Evolutionary conservation across 139 green algal species (phyloP).

Genomic region (Gonium pectorale): DNA sequence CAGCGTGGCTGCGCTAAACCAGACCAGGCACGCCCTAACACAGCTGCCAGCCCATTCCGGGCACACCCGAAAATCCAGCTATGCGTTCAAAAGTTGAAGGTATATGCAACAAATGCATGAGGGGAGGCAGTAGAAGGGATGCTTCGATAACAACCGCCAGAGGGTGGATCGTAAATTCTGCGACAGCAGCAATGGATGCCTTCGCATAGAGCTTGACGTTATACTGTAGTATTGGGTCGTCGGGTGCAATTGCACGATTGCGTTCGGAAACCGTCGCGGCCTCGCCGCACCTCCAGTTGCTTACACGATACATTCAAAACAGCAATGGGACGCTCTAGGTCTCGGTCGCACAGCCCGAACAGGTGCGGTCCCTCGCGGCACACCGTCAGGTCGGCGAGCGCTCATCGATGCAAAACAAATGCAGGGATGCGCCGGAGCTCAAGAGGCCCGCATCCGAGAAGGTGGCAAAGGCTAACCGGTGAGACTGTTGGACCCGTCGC

Average conservation of each 20-base stretch:
- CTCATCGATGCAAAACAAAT: neutral
- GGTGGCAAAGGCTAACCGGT: conserved; percentile 15
- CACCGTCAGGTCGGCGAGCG: neutral
- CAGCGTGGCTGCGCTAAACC: too few species aligned
- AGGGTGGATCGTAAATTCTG: neutral
- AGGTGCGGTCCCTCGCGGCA: neutral
- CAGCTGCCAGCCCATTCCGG: neutral
- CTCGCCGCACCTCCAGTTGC: too few species aligned
- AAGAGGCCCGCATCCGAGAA: conserved; percentile 6
- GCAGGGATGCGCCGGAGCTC: too few species aligned
- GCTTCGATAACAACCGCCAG: neutral
- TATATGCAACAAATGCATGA: neutral
- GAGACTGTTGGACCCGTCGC: too few species aligned
- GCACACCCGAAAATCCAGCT: neutral
- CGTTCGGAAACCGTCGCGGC: neutral
- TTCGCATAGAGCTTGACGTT: neutral
- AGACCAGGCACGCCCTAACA: too few species aligned
- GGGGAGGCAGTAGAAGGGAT: neutral
- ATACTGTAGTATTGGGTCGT: neutral
- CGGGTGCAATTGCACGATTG: neutral
- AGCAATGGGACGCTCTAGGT: conserved; percentile 17
- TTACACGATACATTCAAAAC: too few species aligned
- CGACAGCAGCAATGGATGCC: neutral
- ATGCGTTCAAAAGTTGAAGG: neutral
- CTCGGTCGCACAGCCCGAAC: neutral